Percentiles rank a stretch among this genome's conserved stretches.
Conservation (phyloP, 495 filamentous ascomycete genomes). For the Xylaria bambusicola region DNA sequence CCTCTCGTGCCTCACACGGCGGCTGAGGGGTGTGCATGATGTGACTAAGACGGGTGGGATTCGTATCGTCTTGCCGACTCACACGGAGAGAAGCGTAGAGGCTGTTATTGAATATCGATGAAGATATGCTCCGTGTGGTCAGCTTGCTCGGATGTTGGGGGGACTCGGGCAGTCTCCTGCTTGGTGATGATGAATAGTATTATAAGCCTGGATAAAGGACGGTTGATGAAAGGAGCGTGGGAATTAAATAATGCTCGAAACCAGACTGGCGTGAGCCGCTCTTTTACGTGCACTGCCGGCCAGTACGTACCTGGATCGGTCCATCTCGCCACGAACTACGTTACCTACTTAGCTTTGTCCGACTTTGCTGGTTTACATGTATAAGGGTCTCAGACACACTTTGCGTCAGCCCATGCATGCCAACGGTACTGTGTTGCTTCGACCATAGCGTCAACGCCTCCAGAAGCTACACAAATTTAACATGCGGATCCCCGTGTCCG, state of each 20-base stretch:
- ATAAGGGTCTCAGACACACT: slow-evolving; percentile 9
- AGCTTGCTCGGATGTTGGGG: background rate
- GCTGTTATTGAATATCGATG: background rate
- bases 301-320: background rate
- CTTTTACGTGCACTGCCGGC: slow-evolving; percentile 1
- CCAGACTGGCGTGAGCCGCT: background rate
- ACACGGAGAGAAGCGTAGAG: background rate
- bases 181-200: background rate
- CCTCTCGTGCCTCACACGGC: background rate
- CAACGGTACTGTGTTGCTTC: background rate
- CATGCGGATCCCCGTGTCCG: slow-evolving; percentile 8
- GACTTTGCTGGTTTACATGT: background rate
- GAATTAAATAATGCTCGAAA: too few relatives aligned
- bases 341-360: too few relatives aligned
- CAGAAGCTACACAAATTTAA: background rate
- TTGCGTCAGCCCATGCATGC: slow-evolving; percentile 5
- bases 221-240: background rate
- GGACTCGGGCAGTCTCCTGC: background rate
- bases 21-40: background rate
- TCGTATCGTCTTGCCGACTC: background rate
- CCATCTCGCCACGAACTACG: slow-evolving; percentile 4
- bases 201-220: background rate
- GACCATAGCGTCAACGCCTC: background rate
- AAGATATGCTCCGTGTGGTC: background rate
- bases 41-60: background rate